A percentile compares a stretch with the other conserved stretches of the same genome.
Conservation (phyloP, 2,329 filamentous ascomycete species). For the Phoma sp. region DNA sequence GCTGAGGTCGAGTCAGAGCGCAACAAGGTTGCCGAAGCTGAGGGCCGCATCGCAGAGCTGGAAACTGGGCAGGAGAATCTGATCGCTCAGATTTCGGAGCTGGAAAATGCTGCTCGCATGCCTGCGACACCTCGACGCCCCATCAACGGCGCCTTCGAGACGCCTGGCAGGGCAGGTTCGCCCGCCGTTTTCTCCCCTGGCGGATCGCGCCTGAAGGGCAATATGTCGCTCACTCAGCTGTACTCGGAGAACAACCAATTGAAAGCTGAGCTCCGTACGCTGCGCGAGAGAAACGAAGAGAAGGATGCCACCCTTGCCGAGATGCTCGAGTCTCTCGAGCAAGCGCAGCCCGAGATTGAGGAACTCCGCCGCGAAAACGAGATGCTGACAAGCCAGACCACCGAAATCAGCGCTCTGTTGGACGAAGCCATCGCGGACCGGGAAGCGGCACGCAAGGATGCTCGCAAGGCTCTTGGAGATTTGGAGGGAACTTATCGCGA, state of each 20-base stretch:
- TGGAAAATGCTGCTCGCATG: conserved; percentile 41
- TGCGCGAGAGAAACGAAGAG: conserved; percentile 75
- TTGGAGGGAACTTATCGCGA: conserved; percentile 68
- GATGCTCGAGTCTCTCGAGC: conserved; percentile 83
- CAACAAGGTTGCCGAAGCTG: conserved; percentile 65
- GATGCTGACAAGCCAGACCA: conserved; percentile 77
- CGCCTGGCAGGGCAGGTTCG: conserved; percentile 58
- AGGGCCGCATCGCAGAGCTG: conserved; percentile 68
- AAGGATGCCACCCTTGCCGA: conserved; percentile 81
- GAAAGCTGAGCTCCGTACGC: conserved; percentile 74
- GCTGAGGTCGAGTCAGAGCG: conserved; percentile 60
- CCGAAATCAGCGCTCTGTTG: conserved; percentile 77
- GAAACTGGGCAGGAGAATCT: conserved; percentile 68
- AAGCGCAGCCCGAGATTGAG: conserved; percentile 84
- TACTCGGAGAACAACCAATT: conserved; percentile 67
- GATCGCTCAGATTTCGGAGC: conserved; percentile 58
- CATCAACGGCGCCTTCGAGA: conserved; percentile 58
- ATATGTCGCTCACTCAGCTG: conserved; percentile 66
- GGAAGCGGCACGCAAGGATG: conserved; percentile 77
- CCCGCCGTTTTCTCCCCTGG: conserved; percentile 61
- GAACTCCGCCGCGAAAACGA: conserved; percentile 83
- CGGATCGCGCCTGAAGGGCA: conserved; percentile 59
- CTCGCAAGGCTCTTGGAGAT: conserved; percentile 78
- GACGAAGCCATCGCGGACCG: conserved; percentile 82
- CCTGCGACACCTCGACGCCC: conserved; percentile 61